Percentiles rank a stretch among this genome's conserved stretches.
Evolutionary conservation across 2,329 filamentous ascomycete genomes (phyloP).

Genomic region (Penicillium sp.): DNA sequence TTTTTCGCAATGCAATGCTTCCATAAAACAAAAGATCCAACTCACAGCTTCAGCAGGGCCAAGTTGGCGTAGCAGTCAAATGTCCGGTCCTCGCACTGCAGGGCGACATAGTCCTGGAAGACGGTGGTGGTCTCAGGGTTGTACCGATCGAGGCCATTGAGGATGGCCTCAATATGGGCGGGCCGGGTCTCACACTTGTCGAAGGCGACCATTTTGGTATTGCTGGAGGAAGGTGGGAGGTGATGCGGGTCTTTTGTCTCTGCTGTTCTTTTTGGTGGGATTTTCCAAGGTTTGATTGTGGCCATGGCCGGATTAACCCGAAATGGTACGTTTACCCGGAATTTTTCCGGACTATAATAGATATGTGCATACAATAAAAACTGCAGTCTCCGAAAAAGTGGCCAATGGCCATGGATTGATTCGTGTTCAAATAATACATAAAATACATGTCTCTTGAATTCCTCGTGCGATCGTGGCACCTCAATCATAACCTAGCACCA

Average conservation of each 20-base stretch:
- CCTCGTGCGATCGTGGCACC: slow-evolving; percentile 13
- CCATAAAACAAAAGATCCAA: slow-evolving; percentile 13
- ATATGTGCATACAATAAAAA: neutral
- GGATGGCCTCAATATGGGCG: slow-evolving; percentile 82
- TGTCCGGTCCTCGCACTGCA: slow-evolving; percentile 90
- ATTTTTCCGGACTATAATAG: slow-evolving; percentile 10
- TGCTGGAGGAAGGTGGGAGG: slow-evolving; percentile 13
- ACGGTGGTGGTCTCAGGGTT: slow-evolving; percentile 91
- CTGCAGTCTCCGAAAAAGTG: neutral
- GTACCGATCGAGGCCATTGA: slow-evolving; percentile 95
- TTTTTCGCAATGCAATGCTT: neutral
- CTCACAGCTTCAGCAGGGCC: slow-evolving; percentile 89
- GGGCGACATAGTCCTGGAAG: slow-evolving; percentile 87
- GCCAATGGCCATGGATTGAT: slow-evolving; percentile 5
- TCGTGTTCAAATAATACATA: slow-evolving; percentile 22
- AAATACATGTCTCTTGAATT: slow-evolving; percentile 20
- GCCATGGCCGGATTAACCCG: slow-evolving; percentile 17
- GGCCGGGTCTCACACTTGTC: slow-evolving; percentile 89
- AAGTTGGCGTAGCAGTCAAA: slow-evolving; percentile 96
- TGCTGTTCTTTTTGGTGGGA: slow-evolving; percentile 22
- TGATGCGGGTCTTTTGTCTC: slow-evolving; percentile 20
- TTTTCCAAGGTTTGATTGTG: slow-evolving; percentile 22
- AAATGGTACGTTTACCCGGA: slow-evolving; percentile 11
- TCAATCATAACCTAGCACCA: slow-evolving; percentile 5
- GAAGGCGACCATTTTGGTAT: slow-evolving; percentile 43